Percentiles rank a stretch among this genome's conserved stretches.
Evolutionary conservation across 345 rosid genomes (phyloP).

Genomic region (Cardamine resedifolia): DNA sequence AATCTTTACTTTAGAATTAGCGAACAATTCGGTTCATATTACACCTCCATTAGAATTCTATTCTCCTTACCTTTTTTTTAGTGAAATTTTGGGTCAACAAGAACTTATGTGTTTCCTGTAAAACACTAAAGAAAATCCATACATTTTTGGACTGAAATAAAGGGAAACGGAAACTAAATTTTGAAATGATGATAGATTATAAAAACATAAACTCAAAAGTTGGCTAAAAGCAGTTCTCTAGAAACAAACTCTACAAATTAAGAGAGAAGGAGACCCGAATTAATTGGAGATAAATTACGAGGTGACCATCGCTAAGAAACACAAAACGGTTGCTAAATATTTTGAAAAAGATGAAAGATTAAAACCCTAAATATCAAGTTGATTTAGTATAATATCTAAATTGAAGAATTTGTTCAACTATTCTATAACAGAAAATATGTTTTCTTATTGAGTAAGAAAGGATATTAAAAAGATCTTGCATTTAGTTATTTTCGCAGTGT

Average conservation of each 20-base stretch:
- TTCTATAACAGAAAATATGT: background rate
- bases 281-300: background rate
- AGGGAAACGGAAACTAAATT: background rate
- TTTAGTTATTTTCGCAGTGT: background rate
- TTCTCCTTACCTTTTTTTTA: no score
- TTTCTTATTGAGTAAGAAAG: background rate
- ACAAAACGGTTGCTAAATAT: background rate
- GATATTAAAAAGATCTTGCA: background rate
- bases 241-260: background rate
- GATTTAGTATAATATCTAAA: no score
- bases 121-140: no score
- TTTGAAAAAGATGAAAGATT: background rate
- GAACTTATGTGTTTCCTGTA: no score
- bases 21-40: no score
- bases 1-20: no score
- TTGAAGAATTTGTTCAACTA: background rate
- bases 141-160: background rate
- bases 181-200: background rate
- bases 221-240: background rate
- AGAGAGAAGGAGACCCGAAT: background rate
- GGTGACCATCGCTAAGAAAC: background rate
- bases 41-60: no score
- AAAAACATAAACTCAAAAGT: background rate
- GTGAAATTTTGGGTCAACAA: no score
- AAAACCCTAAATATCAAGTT: background rate